These are phyloP conservation scores for Zygosaccharomyces lentus DNA, from an alignment of 805 yeast species.

Conservation along the genomic window DNA sequence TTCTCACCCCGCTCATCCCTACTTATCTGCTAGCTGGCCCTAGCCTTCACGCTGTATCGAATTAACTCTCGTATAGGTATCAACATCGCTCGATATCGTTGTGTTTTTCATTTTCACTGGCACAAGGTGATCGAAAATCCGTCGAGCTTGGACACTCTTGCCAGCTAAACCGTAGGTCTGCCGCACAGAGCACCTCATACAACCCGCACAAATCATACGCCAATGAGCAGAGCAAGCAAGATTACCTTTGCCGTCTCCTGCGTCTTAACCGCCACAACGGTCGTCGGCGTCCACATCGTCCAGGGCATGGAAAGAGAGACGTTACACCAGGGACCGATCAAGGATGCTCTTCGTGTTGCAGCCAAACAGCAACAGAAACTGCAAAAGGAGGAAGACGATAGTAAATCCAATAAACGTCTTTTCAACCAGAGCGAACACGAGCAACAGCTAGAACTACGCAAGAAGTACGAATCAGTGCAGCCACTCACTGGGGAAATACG, in stretches of 20 bases:
- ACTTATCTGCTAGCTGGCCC: too few species aligned
- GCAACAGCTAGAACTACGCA: slow-evolving; percentile 55
- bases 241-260: slow-evolving; percentile 62
- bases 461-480: slow-evolving; percentile 54
- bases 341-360: slow-evolving; percentile 66
- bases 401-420: slow-evolving; percentile 43
- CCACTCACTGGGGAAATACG: slow-evolving; percentile 55
- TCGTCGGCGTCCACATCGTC: slow-evolving; percentile 63
- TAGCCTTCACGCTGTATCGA: neutral
- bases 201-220: too few species aligned
- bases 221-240: slow-evolving; percentile 78
- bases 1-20: too few species aligned
- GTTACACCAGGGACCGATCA: slow-evolving; percentile 76
- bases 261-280: slow-evolving; percentile 52
- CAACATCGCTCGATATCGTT: neutral
- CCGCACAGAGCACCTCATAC: neutral
- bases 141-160: neutral
- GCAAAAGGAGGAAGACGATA: slow-evolving; percentile 27
- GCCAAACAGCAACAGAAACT: slow-evolving; percentile 37
- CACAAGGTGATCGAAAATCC: neutral
- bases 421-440: slow-evolving; percentile 63
- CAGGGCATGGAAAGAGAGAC: slow-evolving; percentile 69
- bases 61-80: neutral
- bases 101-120: neutral
- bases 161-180: neutral